These are phyloP conservation scores for Pulveroboletus ravenelii DNA, from an alignment of 768 basidiomycete genomes.

Conservation along the genomic window DNA sequence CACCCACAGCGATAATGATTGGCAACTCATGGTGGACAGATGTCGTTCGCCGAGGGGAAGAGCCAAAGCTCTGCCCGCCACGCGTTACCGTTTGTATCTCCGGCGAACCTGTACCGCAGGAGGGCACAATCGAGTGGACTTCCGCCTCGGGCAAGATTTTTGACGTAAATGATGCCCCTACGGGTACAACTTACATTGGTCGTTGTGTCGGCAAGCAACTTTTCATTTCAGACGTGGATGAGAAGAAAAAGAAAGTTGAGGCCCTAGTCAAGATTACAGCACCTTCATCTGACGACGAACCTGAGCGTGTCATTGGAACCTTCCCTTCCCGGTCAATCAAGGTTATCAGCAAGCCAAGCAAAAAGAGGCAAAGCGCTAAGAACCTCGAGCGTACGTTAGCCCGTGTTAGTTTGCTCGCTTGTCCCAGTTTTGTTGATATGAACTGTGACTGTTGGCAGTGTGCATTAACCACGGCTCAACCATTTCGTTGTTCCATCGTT, in stretches of 20 bases:
- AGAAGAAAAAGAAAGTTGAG: slow-evolving; percentile 94
- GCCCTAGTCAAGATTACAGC: slow-evolving; percentile 88
- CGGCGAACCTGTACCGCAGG: slow-evolving; percentile 83
- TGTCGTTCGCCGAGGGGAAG: slow-evolving; percentile 66
- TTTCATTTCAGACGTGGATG: slow-evolving; percentile 92
- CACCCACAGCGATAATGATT: slow-evolving; percentile 90
- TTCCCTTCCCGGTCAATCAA: slow-evolving; percentile 96
- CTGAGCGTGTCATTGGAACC: slow-evolving; percentile 77
- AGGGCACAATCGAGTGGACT: slow-evolving; percentile 86
- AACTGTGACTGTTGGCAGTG: slow-evolving; percentile 43
- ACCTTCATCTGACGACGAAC: slow-evolving; percentile 72
- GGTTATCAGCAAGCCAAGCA: slow-evolving; percentile 97
- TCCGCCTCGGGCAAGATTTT: slow-evolving; percentile 79
- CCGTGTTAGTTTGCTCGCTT: slow-evolving; percentile 6
- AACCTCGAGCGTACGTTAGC: slow-evolving; percentile 77
- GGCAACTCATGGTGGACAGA: slow-evolving; percentile 95
- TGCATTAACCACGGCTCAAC: slow-evolving; percentile 96
- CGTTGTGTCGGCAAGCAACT: slow-evolving; percentile 92
- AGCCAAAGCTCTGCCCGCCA: slow-evolving; percentile 70
- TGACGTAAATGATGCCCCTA: slow-evolving; percentile 72
- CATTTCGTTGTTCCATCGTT: slow-evolving; percentile 92
- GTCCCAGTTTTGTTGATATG: slow-evolving; percentile 11
- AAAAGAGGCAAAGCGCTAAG: slow-evolving; percentile 93
- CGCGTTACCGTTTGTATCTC: slow-evolving; percentile 86
- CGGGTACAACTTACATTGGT: slow-evolving; percentile 85